These are phyloP conservation scores for Ilyonectria sp. DNA, from an alignment of 2,329 filamentous ascomycete species.

Conservation along the genomic window DNA sequence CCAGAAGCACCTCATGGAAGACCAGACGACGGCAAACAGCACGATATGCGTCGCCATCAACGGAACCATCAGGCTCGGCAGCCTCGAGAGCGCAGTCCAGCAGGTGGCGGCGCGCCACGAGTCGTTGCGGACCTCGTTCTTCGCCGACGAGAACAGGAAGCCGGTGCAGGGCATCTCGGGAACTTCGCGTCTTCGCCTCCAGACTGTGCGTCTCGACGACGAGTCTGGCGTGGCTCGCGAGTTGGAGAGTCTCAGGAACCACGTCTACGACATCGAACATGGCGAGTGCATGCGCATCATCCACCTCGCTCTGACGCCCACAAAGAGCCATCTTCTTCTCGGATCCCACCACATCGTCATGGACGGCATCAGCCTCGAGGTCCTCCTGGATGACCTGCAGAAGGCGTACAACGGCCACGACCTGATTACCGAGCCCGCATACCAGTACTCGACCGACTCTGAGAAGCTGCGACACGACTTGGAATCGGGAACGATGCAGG, in stretches of 20 bases:
- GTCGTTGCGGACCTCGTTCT: conserved; percentile 23
- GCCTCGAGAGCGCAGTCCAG: conserved; percentile 14
- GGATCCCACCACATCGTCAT: conserved; percentile 65
- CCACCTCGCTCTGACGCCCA: neutral
- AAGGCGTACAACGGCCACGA: conserved; percentile 55
- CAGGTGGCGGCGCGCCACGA: conserved; percentile 18
- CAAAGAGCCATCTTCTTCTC: conserved; percentile 55
- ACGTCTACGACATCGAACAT: conserved; percentile 15
- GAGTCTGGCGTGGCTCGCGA: neutral
- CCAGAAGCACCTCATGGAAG: conserved; percentile 15
- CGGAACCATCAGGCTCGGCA: neutral
- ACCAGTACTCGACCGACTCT: too few relatives aligned
- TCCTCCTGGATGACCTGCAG: conserved; percentile 62
- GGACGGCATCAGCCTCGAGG: conserved; percentile 62
- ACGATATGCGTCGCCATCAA: neutral
- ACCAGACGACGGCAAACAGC: conserved; percentile 12
- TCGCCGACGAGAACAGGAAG: neutral
- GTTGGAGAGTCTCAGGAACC: neutral
- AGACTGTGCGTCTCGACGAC: neutral
- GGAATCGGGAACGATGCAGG: too few relatives aligned
- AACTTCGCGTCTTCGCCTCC: neutral
- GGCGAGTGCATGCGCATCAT: neutral
- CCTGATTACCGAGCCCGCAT: too few relatives aligned
- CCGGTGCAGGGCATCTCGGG: neutral
- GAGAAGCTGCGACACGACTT: too few relatives aligned